phyloP scores from a whole-genome alignment of 1,139 yeast genomes.

The Meyerozyma athensensis region DNA sequence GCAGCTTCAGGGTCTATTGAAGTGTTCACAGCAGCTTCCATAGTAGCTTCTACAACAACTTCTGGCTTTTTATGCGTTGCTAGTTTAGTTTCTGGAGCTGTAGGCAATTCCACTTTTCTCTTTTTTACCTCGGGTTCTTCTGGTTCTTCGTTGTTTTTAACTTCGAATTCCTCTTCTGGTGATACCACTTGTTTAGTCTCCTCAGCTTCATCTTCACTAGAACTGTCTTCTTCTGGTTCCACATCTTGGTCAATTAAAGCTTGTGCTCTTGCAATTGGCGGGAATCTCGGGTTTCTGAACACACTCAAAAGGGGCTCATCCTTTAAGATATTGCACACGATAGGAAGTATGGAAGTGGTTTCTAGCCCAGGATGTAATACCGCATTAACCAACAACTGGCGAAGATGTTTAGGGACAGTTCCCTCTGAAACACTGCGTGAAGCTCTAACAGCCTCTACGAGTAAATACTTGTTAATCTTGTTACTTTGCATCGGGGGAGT shows the following conservation, averaged over 20 bases:
- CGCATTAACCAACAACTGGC: conserved; percentile 43
- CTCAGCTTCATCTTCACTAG: conserved; percentile 8
- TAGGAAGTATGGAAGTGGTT: conserved; percentile 65
- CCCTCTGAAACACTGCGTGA: conserved; percentile 22
- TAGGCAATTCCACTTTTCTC: neutral
- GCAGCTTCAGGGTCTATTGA: conserved; percentile 14
- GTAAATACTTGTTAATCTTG: conserved; percentile 52
- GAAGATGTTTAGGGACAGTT: conserved; percentile 27
- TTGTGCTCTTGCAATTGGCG: conserved; percentile 38
- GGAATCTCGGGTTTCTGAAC: conserved; percentile 74
- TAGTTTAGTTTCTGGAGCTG: conserved; percentile 6
- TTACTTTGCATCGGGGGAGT: conserved; percentile 63
- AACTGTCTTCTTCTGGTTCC: conserved; percentile 10
- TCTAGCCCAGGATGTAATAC: conserved; percentile 63
- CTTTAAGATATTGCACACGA: conserved; percentile 51
- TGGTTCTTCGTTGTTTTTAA: conserved; percentile 7
- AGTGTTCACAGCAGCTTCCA: conserved; percentile 38
- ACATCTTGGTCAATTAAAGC: conserved; percentile 3
- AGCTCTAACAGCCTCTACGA: conserved; percentile 42
- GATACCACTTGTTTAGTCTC: conserved; percentile 1
- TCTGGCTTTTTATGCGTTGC: neutral
- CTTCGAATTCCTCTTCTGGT: conserved; percentile 9
- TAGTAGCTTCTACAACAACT: conserved; percentile 10
- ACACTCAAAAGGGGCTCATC: conserved; percentile 43
- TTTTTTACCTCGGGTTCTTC: too few species aligned